phyloP scores from a whole-genome alignment of 2,329 filamentous ascomycete species.

The Apiospora marii region DNA sequence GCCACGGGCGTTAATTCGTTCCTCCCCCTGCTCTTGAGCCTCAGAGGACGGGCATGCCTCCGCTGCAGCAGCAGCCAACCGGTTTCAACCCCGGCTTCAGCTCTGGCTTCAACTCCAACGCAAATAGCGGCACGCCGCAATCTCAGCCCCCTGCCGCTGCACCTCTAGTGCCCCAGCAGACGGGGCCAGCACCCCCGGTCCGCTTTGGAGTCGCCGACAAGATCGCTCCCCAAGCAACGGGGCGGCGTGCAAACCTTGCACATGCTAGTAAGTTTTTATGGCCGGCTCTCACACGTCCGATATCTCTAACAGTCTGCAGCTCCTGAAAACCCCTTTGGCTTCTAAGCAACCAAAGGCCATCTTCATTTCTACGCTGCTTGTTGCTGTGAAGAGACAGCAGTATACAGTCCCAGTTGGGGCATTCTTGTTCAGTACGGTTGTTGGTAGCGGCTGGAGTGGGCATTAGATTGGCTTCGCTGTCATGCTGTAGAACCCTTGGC shows the following conservation, averaged over 20 bases:
- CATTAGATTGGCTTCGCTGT: no score
- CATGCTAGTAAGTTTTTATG: constrained; percentile 85
- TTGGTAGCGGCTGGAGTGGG: no score
- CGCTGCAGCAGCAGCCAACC: constrained; percentile 57
- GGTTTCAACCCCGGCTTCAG: constrained; percentile 57
- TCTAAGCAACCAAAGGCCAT: constrained; percentile 39
- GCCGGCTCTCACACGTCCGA: neutral
- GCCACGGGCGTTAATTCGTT: constrained; percentile 65
- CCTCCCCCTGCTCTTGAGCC: constrained; percentile 68
- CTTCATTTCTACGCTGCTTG: constrained; percentile 13
- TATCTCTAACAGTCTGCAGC: constrained; percentile 42
- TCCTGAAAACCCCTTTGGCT: constrained; percentile 63
- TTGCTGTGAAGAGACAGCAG: neutral
- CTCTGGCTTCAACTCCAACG: constrained; percentile 54
- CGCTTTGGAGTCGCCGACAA: constrained; percentile 89
- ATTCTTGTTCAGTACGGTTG: no score
- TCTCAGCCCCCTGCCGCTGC: constrained; percentile 65
- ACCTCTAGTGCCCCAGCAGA: constrained; percentile 79
- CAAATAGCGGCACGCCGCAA: constrained; percentile 52
- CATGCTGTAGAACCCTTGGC: no score
- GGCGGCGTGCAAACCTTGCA: constrained; percentile 85
- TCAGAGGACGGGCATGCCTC: constrained; percentile 61
- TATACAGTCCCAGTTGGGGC: neutral
- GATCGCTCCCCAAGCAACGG: constrained; percentile 85
- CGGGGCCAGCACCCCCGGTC: constrained; percentile 85